Percentiles rank a stretch among this genome's conserved stretches.
These are phyloP conservation scores for Pyrenophora tritici-repentis DNA, from an alignment of 2,329 filamentous ascomycete genomes.

Conservation along the genomic window DNA sequence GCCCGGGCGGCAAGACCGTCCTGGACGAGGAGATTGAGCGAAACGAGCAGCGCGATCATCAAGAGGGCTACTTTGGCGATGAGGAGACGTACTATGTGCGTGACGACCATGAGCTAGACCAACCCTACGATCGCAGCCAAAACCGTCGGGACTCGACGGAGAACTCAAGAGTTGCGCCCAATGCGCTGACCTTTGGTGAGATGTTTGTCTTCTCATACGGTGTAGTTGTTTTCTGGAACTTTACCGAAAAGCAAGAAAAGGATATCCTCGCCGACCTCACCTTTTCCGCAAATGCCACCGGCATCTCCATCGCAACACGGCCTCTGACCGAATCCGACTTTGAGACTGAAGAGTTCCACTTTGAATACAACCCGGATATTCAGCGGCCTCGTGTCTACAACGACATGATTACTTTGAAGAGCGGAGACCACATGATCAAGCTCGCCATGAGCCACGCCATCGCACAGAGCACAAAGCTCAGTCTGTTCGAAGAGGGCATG, in stretches of 20 bases:
- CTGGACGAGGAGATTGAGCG: conserved; percentile 95
- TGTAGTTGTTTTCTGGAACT: conserved; percentile 99
- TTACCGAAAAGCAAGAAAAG: conserved; percentile 93
- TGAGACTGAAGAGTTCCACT: conserved; percentile 97
- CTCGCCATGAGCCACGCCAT: conserved; percentile 97
- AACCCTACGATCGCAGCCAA: conserved; percentile 21
- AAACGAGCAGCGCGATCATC: conserved; percentile 85
- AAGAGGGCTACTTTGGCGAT: conserved; percentile 87
- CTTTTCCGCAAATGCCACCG: conserved; percentile 74
- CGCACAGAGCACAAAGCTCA: conserved; percentile 94
- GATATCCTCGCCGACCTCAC: conserved; percentile 93
- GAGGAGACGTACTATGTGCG: conserved; percentile 61
- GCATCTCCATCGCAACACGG: conserved; percentile 72
- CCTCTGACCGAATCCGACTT: conserved; percentile 88
- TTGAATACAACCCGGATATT: conserved; percentile 89
- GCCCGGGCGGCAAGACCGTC: conserved; percentile 88
- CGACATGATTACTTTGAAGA: conserved; percentile 97
- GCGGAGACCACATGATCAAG: conserved; percentile 98
- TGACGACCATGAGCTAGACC: conserved; percentile 37
- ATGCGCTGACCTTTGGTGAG: conserved; percentile 82
- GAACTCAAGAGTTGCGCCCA: conserved; percentile 63
- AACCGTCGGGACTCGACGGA: conserved; percentile 29
- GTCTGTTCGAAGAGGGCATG: conserved; percentile 96
- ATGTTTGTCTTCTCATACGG: conserved; percentile 98
- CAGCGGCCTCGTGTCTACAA: conserved; percentile 93